phyloP scores from a whole-genome alignment of 768 basidiomycete genomes.

The Agaricus subrufescens region DNA sequence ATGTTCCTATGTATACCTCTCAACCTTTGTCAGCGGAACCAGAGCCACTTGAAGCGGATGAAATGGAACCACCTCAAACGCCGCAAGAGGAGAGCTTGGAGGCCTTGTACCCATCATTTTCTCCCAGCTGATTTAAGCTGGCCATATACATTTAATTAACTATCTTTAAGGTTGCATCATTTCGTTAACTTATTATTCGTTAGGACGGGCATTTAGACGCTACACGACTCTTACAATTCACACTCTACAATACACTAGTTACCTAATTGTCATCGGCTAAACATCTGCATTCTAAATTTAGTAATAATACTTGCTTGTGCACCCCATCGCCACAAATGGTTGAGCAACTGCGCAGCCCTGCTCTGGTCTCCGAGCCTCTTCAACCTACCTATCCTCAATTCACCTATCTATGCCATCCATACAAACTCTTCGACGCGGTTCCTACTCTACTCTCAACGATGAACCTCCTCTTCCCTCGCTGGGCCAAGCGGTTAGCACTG shows the following conservation, averaged over 20 bases:
- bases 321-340: too few species aligned
- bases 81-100: not conserved
- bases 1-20: constrained; percentile 14
- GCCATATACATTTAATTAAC: not conserved
- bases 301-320: too few species aligned
- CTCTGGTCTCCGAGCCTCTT: not conserved
- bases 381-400: not conserved
- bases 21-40: constrained; percentile 37
- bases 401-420: constrained; percentile 7
- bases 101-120: not conserved
- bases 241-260: too few species aligned
- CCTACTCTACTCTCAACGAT: constrained; percentile 4
- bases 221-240: too few species aligned
- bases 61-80: constrained; percentile 1
- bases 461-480: not conserved
- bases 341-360: not conserved
- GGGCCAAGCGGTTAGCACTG: not conserved
- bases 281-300: too few species aligned
- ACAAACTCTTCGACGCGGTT: constrained; percentile 3
- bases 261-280: too few species aligned
- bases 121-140: not conserved
- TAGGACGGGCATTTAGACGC: too few species aligned
- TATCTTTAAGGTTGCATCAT: not conserved
- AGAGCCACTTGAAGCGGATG: constrained; percentile 24
- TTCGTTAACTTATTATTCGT: not conserved